A percentile compares a stretch with the other conserved stretches of the same genome.
Evolutionary conservation across 805 yeast genomes (phyloP).

Genomic region (Jamesozyma gamospora): DNA sequence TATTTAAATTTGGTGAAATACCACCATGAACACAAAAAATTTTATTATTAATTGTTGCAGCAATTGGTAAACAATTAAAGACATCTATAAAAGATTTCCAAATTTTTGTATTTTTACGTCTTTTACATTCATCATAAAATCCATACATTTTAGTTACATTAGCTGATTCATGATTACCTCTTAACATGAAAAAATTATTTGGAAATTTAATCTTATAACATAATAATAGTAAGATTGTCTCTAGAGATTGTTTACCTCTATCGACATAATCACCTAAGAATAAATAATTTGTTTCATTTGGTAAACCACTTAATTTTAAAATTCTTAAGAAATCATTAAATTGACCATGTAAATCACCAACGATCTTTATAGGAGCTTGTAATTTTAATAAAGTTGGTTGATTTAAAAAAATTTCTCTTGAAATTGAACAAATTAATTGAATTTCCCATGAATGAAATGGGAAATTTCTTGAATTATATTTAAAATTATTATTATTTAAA

Average conservation of each 20-base stretch:
- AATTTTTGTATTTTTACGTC: conserved; percentile 78
- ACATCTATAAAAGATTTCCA: conserved; percentile 94
- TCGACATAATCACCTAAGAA: conserved; percentile 96
- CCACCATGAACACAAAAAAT: conserved; percentile 89
- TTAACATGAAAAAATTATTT: conserved; percentile 81
- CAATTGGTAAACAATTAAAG: conserved; percentile 89
- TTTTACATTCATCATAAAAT: conserved; percentile 93
- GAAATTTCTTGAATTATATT: conserved; percentile 27
- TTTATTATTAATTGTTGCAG: conserved; percentile 89
- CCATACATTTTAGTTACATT: conserved; percentile 95
- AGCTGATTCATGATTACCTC: conserved; percentile 98
- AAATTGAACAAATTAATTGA: conserved; percentile 45
- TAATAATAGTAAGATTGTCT: conserved; percentile 75
- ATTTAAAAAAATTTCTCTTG: conserved; percentile 48
- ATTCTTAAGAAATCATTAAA: conserved; percentile 83
- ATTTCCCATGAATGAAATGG: conserved; percentile 45
- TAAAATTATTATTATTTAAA: conserved; percentile 23
- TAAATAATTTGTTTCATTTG: conserved; percentile 84
- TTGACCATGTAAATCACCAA: conserved; percentile 95
- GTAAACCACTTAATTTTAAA: conserved; percentile 91
- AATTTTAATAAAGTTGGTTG: conserved; percentile 59
- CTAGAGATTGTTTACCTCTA: conserved; percentile 92
- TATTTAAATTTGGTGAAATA: conserved; percentile 57
- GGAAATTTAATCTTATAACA: conserved; percentile 95
- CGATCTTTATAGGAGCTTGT: conserved; percentile 73